Evolutionary conservation across 257 asterid genomes (phyloP), one percentile per base, ranked within the genome.

Genomic region (Solanum peruvianum): DNA sequence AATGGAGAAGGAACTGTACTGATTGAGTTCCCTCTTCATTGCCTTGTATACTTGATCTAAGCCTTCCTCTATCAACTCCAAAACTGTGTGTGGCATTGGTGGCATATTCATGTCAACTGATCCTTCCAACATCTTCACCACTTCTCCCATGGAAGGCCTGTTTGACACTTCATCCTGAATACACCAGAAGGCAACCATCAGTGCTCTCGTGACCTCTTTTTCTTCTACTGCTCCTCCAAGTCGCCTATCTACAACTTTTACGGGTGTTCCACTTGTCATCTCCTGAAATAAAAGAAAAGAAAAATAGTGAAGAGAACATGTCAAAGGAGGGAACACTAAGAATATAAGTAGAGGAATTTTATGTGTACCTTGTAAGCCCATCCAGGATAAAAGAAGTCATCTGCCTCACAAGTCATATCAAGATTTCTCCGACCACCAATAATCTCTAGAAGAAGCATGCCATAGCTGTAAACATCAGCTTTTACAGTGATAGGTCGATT

Each of bases 61-160:
- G 7, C 98, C 99, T 91, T 96, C 99, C 86, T 96, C 98, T 4
- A 94, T 91, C 85, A 96, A 86, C 92, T 96, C 98, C 87, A 92
- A 52, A 70, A 96, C 98, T 0, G 98, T 88, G 80, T 93, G 97
- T 1, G 99, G 99, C 96, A 94, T 95, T 69, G 95, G 95, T 39
- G 99, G 98, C 90, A 86, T 87, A 64, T 91, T 93, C 31, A 93
- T 85, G 87, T 89, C 94, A 5, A 93, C 89, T 3, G 98, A 91
- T 75, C 95, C 99, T 88, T 96, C 99, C 88, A 96, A 86, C 94
- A 96, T 93, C 90, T 88, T 95, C 93, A 96, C 95, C 9, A 94
- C 98, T 42, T 96, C 98, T 7, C 99, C 99, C 98, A 96, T 95
- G 5, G 96, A 91, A 0, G 99, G 99, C 89, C 99, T 93, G 93